A percentile compares a stretch with the other conserved stretches of the same genome.
Conservation (phyloP, 805 yeast species). For the Kodamaea lidongshanica region DNA sequence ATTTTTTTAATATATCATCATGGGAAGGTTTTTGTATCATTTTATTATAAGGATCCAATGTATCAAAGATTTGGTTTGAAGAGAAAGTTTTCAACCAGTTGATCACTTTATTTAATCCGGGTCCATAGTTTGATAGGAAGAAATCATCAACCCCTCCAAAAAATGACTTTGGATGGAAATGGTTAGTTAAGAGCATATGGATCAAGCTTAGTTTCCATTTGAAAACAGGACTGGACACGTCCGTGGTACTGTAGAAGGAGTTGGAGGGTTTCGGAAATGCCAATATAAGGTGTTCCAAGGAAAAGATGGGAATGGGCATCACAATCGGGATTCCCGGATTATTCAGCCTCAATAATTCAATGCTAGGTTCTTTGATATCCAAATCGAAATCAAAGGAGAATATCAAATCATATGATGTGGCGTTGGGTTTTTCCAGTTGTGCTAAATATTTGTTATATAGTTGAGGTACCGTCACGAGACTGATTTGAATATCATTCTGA, state of each 20-base stretch:
- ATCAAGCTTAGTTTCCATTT: slow-evolving; percentile 30
- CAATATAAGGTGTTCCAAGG: slow-evolving; percentile 26
- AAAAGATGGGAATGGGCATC: slow-evolving; percentile 30
- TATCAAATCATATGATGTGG: slow-evolving; percentile 22
- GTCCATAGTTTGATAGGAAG: slow-evolving; percentile 23
- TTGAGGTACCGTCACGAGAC: slow-evolving; percentile 28
- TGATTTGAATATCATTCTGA: slow-evolving; percentile 8
- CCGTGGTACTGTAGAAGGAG: slow-evolving; percentile 13
- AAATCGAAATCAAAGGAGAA: slow-evolving; percentile 32
- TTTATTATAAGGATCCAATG: too few species aligned
- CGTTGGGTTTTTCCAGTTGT: slow-evolving; percentile 12
- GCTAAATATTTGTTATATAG: slow-evolving; percentile 28
- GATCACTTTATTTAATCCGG: slow-evolving; percentile 18
- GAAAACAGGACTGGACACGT: slow-evolving; percentile 14
- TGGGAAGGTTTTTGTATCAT: too few species aligned
- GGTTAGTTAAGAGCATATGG: slow-evolving; percentile 24
- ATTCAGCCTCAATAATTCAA: slow-evolving; percentile 26
- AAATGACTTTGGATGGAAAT: not conserved
- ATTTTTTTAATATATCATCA: too few species aligned
- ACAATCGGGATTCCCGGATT: slow-evolving; percentile 24
- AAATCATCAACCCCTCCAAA: slow-evolving; percentile 15
- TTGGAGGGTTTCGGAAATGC: slow-evolving; percentile 19
- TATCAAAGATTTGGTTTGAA: too few species aligned
- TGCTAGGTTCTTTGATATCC: slow-evolving; percentile 29
- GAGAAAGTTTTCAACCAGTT: slow-evolving; percentile 20